Evolutionary conservation across 345 rosid genomes (phyloP).

Genomic region (Hibiscus mutabilis): DNA sequence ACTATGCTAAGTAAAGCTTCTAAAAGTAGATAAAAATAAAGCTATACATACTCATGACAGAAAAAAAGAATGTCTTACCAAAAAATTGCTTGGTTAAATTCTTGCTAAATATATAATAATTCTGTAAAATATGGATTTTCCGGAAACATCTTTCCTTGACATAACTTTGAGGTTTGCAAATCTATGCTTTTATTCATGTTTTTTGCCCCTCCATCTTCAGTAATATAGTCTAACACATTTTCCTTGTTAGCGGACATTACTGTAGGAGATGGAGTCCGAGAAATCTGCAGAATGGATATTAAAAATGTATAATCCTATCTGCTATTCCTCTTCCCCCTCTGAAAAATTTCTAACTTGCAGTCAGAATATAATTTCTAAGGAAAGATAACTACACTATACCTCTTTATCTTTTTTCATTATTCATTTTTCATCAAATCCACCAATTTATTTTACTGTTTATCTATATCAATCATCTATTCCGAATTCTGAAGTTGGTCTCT

Average conservation of each 20-base stretch:
- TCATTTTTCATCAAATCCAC: no score
- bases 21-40: neutral
- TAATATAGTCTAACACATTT: slow-evolving; percentile 21
- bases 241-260: slow-evolving; percentile 30
- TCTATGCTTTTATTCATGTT: neutral
- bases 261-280: slow-evolving; percentile 30
- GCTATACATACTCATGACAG: no score
- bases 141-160: neutral
- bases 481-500: neutral
- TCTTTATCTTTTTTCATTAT: no score
- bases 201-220: neutral
- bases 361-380: no score
- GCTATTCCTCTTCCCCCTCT: no score
- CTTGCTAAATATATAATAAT: neutral
- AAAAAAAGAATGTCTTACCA: neutral
- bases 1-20: neutral
- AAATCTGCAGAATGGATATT: slow-evolving; percentile 23
- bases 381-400: no score
- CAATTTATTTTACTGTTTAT: no score
- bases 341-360: no score
- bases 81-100: neutral
- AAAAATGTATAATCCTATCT: no score
- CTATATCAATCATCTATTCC: no score
- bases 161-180: neutral
- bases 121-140: neutral